A percentile compares a stretch with the other conserved stretches of the same genome.
These are phyloP conservation scores for Cyclotella distinguenda DNA, from an alignment of 108 stramenopile genomes.

Conservation along the genomic window DNA sequence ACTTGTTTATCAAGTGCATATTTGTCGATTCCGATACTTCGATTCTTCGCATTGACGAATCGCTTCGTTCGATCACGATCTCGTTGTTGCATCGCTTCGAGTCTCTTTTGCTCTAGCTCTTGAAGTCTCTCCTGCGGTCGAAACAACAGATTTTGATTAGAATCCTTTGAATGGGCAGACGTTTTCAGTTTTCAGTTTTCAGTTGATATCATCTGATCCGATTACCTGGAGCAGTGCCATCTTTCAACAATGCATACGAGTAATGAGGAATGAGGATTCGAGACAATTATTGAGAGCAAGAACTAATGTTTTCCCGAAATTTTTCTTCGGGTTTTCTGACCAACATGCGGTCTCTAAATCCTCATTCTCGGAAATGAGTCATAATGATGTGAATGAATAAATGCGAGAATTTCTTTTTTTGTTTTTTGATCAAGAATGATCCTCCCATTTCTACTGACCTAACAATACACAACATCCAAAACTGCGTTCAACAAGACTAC, in stretches of 20 bases:
- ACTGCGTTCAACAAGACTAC: background rate
- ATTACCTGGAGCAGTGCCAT: constrained; percentile 33
- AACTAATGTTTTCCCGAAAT: too few relatives aligned
- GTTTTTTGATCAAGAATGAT: too few relatives aligned
- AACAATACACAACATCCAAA: too few relatives aligned
- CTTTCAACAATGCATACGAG: background rate
- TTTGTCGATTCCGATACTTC: constrained; percentile 49
- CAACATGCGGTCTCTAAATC: too few relatives aligned
- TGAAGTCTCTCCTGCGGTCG: constrained; percentile 4
- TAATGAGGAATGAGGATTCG: constrained; percentile 1
- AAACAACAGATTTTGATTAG: background rate
- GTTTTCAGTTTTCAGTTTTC: background rate
- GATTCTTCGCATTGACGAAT: constrained; percentile 41
- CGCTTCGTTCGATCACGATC: constrained; percentile 39
- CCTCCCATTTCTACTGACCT: background rate
- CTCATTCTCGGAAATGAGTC: too few relatives aligned
- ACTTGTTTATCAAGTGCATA: constrained; percentile 30
- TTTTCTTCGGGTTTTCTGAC: too few relatives aligned
- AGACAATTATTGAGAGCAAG: too few relatives aligned
- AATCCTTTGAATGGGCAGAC: too few relatives aligned
- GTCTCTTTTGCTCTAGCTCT: constrained; percentile 13
- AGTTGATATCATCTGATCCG: background rate
- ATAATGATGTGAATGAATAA: background rate
- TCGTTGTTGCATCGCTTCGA: constrained; percentile 24
- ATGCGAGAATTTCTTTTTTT: background rate